Percentiles rank a stretch among this genome's conserved stretches.
Evolutionary conservation across 164 flowering plant genomes (phyloP).

Genomic region (Annona squamosa): DNA sequence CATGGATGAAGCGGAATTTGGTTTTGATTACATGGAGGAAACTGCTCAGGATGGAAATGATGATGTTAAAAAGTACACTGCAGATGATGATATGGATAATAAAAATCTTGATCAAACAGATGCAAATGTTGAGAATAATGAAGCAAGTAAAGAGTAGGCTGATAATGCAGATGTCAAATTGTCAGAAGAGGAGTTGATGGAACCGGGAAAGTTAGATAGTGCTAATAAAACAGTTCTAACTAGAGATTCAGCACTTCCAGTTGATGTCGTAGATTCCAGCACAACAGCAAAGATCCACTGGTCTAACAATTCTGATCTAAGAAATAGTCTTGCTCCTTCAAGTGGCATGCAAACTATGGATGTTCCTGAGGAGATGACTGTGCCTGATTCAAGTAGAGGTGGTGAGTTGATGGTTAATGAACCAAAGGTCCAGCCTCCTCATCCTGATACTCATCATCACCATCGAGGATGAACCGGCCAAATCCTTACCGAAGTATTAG

Average conservation of each 20-base stretch:
- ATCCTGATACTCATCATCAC: conserved; percentile 33
- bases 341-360: conserved; percentile 27
- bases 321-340: conserved; percentile 44
- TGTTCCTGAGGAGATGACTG: conserved; percentile 36
- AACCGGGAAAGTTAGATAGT: conserved; percentile 17
- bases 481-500: conserved; percentile 78
- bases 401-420: conserved; percentile 35
- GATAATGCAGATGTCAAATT: conserved; percentile 25
- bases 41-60: conserved; percentile 24
- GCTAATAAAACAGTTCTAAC: conserved; percentile 17
- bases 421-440: conserved; percentile 31
- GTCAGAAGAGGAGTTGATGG: conserved; percentile 8
- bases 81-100: conserved; percentile 40
- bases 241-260: conserved; percentile 31
- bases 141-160: conserved; percentile 17
- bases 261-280: conserved; percentile 27
- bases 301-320: conserved; percentile 32
- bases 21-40: conserved; percentile 25
- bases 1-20: conserved; percentile 31
- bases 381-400: conserved; percentile 31
- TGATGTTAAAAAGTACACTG: conserved; percentile 21
- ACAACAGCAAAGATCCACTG: conserved; percentile 33
- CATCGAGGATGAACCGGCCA: conserved; percentile 36
- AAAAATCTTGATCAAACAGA: conserved; percentile 25
- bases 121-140: conserved; percentile 30